Conservation (phyloP, 805 yeast genomes). For the Yamadazyma scolyti region DNA sequence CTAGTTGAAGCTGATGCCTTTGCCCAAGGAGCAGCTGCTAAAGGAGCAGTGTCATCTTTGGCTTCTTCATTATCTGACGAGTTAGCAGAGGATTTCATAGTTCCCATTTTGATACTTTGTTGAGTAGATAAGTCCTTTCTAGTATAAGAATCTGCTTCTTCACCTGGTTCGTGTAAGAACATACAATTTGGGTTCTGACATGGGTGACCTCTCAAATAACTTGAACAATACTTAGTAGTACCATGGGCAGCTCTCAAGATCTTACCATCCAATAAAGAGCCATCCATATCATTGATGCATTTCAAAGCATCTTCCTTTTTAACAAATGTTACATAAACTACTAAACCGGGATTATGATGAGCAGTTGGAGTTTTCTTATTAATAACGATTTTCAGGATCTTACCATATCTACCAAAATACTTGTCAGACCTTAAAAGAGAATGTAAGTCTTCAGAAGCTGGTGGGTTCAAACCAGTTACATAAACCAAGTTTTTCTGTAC, state of each 20-base stretch:
- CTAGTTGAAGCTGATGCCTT: conserved; percentile 18
- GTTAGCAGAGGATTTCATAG: conserved; percentile 28
- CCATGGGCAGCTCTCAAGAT: conserved; percentile 94
- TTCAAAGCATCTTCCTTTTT: conserved; percentile 92
- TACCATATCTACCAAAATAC: conserved; percentile 98
- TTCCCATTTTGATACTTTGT: conserved; percentile 57
- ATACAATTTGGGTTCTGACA: conserved; percentile 99
- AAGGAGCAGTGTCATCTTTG: conserved; percentile 42
- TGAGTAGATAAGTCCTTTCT: conserved; percentile 83
- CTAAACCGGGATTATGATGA: conserved; percentile 71
- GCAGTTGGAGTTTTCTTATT: conserved; percentile 64
- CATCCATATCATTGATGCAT: conserved; percentile 90
- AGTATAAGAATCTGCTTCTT: conserved; percentile 95
- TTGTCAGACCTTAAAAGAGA: conserved; percentile 79
- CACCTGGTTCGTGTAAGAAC: conserved; percentile 99
- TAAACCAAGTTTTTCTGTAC: conserved; percentile 96
- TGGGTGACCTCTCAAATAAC: conserved; percentile 88
- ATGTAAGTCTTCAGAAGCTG: conserved; percentile 78
- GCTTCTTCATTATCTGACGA: conserved; percentile 16
- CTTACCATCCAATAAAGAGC: conserved; percentile 89
- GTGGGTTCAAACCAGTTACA: conserved; percentile 91
- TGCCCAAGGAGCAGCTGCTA: conserved; percentile 71
- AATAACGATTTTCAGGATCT: conserved; percentile 88
- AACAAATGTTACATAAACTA: conserved; percentile 92
- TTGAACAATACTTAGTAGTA: conserved; percentile 97